phyloP scores from a whole-genome alignment of 345 rosid genomes.

The Limnanthes douglasii region DNA sequence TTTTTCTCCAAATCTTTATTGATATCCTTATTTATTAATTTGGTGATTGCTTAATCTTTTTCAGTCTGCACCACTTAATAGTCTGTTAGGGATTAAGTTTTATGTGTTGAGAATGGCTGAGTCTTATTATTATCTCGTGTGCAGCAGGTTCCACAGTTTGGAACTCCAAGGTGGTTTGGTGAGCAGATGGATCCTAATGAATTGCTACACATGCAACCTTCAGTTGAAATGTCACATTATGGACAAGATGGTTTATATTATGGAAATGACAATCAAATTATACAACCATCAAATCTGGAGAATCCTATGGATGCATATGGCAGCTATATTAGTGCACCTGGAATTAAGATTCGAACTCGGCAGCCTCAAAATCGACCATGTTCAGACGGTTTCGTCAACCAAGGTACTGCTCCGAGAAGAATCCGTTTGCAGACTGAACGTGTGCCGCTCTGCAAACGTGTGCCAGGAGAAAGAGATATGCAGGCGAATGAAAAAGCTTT shows the following conservation, averaged over 20 bases:
- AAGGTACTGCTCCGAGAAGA: constrained; percentile 67
- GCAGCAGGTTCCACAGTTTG: constrained; percentile 11
- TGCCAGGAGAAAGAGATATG: no score
- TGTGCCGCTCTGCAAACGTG: no score
- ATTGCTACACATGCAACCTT: constrained; percentile 11
- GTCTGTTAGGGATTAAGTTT: no score
- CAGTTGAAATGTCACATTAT: constrained; percentile 9
- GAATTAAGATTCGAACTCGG: constrained; percentile 45
- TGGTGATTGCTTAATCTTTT: no score
- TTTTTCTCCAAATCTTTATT: no score
- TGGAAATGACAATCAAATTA: constrained; percentile 8
- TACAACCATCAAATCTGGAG: constrained; percentile 12
- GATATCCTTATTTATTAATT: no score
- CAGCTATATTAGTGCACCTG: constrained; percentile 19
- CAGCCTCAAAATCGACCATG: constrained; percentile 20
- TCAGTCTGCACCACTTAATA: no score
- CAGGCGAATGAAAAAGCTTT: no score
- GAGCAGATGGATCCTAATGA: constrained; percentile 9
- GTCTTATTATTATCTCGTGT: background rate
- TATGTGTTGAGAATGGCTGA: background rate
- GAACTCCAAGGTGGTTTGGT: constrained; percentile 9
- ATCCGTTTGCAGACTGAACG: constrained; percentile 33
- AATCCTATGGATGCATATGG: constrained; percentile 11
- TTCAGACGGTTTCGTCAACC: constrained; percentile 14
- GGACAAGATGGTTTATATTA: constrained; percentile 13